Conservation (phyloP, 129 eudicot species). For the Lonicera japonica region DNA sequence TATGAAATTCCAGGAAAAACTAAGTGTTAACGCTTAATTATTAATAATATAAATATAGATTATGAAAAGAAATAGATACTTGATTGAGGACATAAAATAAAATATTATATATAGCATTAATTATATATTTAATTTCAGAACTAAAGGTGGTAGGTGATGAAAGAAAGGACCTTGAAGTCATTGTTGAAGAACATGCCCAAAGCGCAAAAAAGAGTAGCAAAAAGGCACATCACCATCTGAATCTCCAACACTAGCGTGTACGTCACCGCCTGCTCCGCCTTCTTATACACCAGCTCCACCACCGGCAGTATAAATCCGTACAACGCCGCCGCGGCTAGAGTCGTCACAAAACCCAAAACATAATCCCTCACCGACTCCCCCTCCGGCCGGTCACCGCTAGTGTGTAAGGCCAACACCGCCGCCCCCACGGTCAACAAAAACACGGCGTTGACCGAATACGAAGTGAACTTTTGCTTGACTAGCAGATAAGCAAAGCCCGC, state of each 20-base stretch:
- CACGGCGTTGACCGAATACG: conserved; percentile 48
- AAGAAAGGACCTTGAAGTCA: conserved; percentile 37
- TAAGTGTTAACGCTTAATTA: too few relatives aligned
- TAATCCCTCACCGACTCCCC: conserved; percentile 44
- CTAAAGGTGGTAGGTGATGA: too few relatives aligned
- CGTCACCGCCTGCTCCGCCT: conserved; percentile 34
- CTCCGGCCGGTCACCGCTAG: conserved; percentile 38
- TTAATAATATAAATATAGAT: too few relatives aligned
- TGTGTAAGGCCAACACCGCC: conserved; percentile 43
- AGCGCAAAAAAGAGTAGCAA: conserved; percentile 40
- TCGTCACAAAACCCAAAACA: conserved; percentile 39
- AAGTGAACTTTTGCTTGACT: conserved; percentile 46
- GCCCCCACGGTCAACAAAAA: conserved; percentile 47
- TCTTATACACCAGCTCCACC: conserved; percentile 34
- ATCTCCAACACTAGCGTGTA: conserved; percentile 54
- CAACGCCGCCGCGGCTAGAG: conserved; percentile 35
- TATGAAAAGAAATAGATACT: too few relatives aligned
- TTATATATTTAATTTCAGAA: too few relatives aligned
- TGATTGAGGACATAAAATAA: too few relatives aligned
- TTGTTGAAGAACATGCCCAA: conserved; percentile 45
- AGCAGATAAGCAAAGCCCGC: conserved; percentile 35
- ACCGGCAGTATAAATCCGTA: conserved; percentile 40
- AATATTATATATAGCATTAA: too few relatives aligned
- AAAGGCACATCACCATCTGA: conserved; percentile 44
- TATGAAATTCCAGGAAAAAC: too few relatives aligned